These are phyloP conservation scores for Pythium scleroteichum DNA, from an alignment of 352 stramenopile species.

Conservation along the genomic window DNA sequence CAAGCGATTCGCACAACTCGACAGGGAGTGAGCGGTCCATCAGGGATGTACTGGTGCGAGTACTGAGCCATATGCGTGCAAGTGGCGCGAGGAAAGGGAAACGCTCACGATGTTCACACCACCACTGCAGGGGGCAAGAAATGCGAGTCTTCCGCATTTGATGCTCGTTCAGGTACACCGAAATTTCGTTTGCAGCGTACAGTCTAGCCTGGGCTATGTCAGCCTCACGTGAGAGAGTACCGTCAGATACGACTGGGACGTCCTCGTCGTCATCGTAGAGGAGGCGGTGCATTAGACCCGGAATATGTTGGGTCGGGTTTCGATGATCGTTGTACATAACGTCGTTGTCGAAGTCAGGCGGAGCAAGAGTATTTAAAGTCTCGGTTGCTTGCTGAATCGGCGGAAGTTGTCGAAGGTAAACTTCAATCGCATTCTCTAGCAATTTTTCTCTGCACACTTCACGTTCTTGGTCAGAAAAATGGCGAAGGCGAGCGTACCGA, in stretches of 20 bases:
- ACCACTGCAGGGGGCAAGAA: slow-evolving; percentile 49
- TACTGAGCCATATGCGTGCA: slow-evolving; percentile 42
- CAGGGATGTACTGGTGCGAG: slow-evolving; percentile 13
- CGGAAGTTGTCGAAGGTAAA: slow-evolving; percentile 34
- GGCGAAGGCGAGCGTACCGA: slow-evolving; percentile 43
- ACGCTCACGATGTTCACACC: slow-evolving; percentile 39
- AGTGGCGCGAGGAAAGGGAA: slow-evolving; percentile 44
- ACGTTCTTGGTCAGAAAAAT: slow-evolving; percentile 41
- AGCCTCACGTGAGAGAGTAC: slow-evolving; percentile 31
- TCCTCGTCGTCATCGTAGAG: slow-evolving; percentile 59
- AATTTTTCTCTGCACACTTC: slow-evolving; percentile 28
- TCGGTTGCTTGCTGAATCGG: slow-evolving; percentile 17
- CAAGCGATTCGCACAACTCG: slow-evolving; percentile 18
- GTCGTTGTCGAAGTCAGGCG: slow-evolving; percentile 35
- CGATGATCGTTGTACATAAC: slow-evolving; percentile 34
- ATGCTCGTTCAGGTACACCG: slow-evolving; percentile 44
- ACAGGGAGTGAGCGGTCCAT: background rate
- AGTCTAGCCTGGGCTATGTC: slow-evolving; percentile 42
- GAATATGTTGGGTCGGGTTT: background rate
- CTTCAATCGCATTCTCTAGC: slow-evolving; percentile 21
- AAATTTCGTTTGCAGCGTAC: slow-evolving; percentile 40
- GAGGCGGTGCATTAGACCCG: slow-evolving; percentile 52
- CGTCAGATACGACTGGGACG: slow-evolving; percentile 23
- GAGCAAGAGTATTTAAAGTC: slow-evolving; percentile 16
- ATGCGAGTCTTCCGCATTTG: slow-evolving; percentile 44